Evolutionary conservation across 164 flowering plant genomes (phyloP).

Genomic region (Tetrastigma voinierianum): DNA sequence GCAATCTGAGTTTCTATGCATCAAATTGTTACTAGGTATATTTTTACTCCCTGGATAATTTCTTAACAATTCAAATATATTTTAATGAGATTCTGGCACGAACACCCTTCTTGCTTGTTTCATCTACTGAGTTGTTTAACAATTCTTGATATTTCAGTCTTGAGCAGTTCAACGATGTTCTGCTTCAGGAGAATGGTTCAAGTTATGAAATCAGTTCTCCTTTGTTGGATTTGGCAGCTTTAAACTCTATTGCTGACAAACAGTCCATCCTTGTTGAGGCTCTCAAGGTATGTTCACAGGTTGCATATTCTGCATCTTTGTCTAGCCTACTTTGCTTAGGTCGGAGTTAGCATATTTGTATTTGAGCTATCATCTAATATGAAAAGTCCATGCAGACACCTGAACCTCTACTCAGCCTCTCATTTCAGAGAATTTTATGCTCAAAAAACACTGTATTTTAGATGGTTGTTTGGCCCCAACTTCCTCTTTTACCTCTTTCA

Average conservation of each 20-base stretch:
- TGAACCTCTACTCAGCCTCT: too few species aligned
- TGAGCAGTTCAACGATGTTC: slow-evolving; percentile 94
- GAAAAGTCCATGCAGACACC: too few species aligned
- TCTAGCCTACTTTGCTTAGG: background rate
- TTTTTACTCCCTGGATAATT: background rate
- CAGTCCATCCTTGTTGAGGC: slow-evolving; percentile 39
- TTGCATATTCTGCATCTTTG: background rate
- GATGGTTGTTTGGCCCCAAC: too few species aligned
- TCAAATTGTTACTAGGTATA: background rate
- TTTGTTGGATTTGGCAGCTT: slow-evolving; percentile 46
- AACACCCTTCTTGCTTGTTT: background rate
- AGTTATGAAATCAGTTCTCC: slow-evolving; percentile 35
- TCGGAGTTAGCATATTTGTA: background rate
- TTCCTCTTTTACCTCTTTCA: too few species aligned
- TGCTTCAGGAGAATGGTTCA: slow-evolving; percentile 69
- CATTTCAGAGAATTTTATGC: too few species aligned
- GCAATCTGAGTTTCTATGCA: background rate
- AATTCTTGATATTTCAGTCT: slow-evolving; percentile 49
- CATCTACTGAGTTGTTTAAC: background rate
- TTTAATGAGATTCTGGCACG: background rate
- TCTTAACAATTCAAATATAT: background rate
- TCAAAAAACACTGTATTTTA: too few species aligned
- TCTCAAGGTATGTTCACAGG: slow-evolving; percentile 45
- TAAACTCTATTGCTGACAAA: slow-evolving; percentile 34
- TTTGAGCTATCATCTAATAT: background rate